A percentile compares a stretch with the other conserved stretches of the same genome.
Evolutionary conservation across 129 eudicot species (phyloP).

Genomic region (Tagetes erecta): DNA sequence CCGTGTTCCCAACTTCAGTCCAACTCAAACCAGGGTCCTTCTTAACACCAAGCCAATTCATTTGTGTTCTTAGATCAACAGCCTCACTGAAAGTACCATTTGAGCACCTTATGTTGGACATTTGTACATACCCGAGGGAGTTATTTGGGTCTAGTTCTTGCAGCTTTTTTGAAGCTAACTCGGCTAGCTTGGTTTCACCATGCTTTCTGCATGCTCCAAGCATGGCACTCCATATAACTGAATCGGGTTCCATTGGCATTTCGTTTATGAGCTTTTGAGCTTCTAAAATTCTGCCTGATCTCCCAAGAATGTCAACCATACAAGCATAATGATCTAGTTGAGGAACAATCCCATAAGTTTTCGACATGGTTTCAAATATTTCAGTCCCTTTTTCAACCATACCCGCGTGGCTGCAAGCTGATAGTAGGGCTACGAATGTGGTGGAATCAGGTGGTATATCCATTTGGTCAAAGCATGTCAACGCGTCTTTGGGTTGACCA

Average conservation of each 20-base stretch:
- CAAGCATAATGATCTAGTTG: conserved; percentile 83
- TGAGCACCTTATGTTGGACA: conserved; percentile 66
- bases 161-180: conserved; percentile 50
- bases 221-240: conserved; percentile 79
- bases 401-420: conserved; percentile 82
- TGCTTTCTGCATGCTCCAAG: conserved; percentile 78
- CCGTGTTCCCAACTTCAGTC: conserved; percentile 55
- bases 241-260: conserved; percentile 76
- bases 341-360: conserved; percentile 51
- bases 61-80: conserved; percentile 49
- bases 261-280: conserved; percentile 60
- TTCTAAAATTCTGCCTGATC: conserved; percentile 53
- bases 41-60: conserved; percentile 57
- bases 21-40: conserved; percentile 92
- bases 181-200: conserved; percentile 53
- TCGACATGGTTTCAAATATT: conserved; percentile 52
- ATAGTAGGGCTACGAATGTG: conserved; percentile 71
- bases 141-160: conserved; percentile 62
- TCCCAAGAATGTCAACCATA: conserved; percentile 78
- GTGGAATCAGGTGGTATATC: conserved; percentile 53
- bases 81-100: conserved; percentile 55
- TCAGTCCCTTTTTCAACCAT: conserved; percentile 62
- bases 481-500: conserved; percentile 50
- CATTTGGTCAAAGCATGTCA: conserved; percentile 52
- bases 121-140: conserved; percentile 64